Percentiles rank a stretch among this genome's conserved stretches.
These are phyloP conservation scores for Ustulina deusta DNA, from an alignment of 2,329 filamentous ascomycete genomes.

Conservation along the genomic window DNA sequence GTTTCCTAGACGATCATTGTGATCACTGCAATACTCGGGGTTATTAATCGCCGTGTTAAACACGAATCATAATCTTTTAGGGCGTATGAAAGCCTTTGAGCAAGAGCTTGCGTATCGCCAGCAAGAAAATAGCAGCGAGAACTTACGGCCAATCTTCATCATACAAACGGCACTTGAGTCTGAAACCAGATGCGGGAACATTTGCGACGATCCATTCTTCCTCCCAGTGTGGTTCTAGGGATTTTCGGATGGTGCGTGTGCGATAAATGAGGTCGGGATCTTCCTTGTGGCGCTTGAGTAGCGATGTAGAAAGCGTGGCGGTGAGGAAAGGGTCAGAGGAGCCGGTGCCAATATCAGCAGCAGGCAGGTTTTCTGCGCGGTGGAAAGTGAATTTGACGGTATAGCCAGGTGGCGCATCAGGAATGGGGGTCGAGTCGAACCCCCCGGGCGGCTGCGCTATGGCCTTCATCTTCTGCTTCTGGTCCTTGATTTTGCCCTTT, in stretches of 20 bases:
- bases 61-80: not conserved
- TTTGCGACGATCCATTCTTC: constrained; percentile 90
- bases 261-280: constrained; percentile 81
- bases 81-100: not conserved
- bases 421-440: constrained; percentile 82
- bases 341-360: constrained; percentile 80
- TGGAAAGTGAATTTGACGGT: constrained; percentile 89
- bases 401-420: constrained; percentile 79
- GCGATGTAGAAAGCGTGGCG: constrained; percentile 77
- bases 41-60: constrained; percentile 11
- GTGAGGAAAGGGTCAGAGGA: constrained; percentile 87
- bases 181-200: constrained; percentile 82
- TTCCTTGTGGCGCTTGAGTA: constrained; percentile 85
- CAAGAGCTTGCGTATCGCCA: not conserved
- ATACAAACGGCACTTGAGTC: constrained; percentile 85
- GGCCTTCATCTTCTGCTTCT: constrained; percentile 55
- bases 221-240: constrained; percentile 83
- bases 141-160: constrained; percentile 81
- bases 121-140: not conserved
- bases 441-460: constrained; percentile 75
- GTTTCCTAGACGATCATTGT: constrained; percentile 89
- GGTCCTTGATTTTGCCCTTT: constrained; percentile 52
- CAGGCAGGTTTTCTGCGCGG: constrained; percentile 81
- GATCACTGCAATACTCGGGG: constrained; percentile 60
- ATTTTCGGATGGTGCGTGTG: constrained; percentile 79